Evolutionary conservation across 2,329 filamentous ascomycete genomes (phyloP), one percentile per base, ranked within the genome.

Genomic region (Diplocarpon rosae): DNA sequence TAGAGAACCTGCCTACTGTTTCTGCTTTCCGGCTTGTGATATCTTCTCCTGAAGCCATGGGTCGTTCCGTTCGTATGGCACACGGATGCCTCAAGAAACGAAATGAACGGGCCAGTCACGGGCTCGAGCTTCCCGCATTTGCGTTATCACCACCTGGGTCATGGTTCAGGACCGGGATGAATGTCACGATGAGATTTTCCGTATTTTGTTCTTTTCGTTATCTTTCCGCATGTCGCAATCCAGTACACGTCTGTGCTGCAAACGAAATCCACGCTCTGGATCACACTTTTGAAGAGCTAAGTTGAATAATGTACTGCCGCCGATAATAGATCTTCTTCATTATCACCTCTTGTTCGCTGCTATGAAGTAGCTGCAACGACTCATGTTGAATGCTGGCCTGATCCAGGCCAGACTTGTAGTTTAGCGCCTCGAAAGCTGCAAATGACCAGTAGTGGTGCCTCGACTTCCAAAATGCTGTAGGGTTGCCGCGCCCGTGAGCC

Each of bases 361-460:
- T 24, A 24, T 24, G 3, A 3, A 24, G 20, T 7, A 24, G 20
- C 20, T 4, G 20, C 20, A 24, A 14, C 31, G 37, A 39, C 32
- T 35, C 32, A 34, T 34, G 43, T 41, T 37, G 43, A 46, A 41
- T 41, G 27, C 28, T 46, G 37, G 34, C 43, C 43, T 31, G 16
- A 37, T 42, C 8, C 43, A 38, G 43, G 17, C 34, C 29, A 31
- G 43, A 45, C 20, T 40, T 27, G 38, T 31, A 20, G 20, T 24
- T 4, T 24, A 24, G 20, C 20, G 30, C 33, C 29, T 20, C 27
- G 33, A 39, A 27, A 41, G 11, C 37, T 37, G 28, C 37, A 28
- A 47, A 47, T 43, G 45, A 47, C 45, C 45, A 47, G 31, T 39
- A 35, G 36, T 40, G 40, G 37, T 36, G 45, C 33, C 31, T 27